These are phyloP conservation scores for Quercus phellos DNA, from an alignment of 331 rosid genomes.

Conservation along the genomic window DNA sequence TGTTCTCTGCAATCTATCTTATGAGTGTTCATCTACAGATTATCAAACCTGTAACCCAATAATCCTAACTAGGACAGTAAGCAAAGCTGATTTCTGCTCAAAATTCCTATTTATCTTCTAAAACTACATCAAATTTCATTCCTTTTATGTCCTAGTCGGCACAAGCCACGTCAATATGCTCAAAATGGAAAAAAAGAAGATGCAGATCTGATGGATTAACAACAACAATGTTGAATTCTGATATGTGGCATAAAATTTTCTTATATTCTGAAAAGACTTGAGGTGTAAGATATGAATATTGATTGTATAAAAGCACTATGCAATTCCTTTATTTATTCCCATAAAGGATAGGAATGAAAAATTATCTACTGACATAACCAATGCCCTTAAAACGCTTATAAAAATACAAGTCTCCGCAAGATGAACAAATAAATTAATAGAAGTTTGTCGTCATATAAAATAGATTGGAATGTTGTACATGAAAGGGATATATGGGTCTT, in stretches of 20 bases:
- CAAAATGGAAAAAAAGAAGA: conserved; percentile 15
- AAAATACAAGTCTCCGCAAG: conserved; percentile 31
- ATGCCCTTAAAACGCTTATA: conserved; percentile 24
- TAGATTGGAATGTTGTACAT: conserved; percentile 19
- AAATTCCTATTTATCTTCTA: conserved; percentile 5
- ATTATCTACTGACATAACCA: conserved; percentile 38
- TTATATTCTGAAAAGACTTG: conserved; percentile 38
- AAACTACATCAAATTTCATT: conserved; percentile 5
- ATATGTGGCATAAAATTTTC: conserved; percentile 27
- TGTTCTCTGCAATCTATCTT: conserved; percentile 31
- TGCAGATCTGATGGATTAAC: conserved; percentile 22
- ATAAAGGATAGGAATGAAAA: conserved; percentile 30
- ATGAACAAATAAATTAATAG: conserved; percentile 18
- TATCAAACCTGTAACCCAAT: background rate
- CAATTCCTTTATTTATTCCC: conserved; percentile 22
- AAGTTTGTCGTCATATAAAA: conserved; percentile 26
- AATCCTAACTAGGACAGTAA: conserved; percentile 12
- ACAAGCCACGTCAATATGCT: background rate
- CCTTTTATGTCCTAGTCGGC: background rate
- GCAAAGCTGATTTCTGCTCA: background rate
- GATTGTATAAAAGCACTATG: conserved; percentile 27
- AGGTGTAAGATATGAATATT: conserved; percentile 39
- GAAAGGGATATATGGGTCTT: background rate
- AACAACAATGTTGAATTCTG: conserved; percentile 26
- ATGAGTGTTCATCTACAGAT: conserved; percentile 45